Percentiles rank a stretch among this genome's conserved stretches.
Conservation (phyloP, 163 green algal species). For the Coccomyxa subellipsoidea region DNA sequence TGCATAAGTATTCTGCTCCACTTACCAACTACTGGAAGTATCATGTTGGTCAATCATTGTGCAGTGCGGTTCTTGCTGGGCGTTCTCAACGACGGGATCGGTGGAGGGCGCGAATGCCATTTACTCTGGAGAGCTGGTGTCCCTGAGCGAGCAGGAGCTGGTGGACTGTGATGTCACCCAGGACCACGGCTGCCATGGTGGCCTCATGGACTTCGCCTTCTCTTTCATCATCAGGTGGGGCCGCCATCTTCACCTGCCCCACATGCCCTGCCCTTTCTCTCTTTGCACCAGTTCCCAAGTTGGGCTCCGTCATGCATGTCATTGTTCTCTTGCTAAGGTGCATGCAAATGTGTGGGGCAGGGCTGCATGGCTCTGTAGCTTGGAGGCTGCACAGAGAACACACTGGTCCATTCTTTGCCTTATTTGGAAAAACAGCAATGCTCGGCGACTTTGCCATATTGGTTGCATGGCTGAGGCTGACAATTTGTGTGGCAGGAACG, state of each 20-base stretch:
- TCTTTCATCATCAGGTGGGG: conserved; percentile 62
- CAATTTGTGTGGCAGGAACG: conserved; percentile 49
- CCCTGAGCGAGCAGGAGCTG: conserved; percentile 93
- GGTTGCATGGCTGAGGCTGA: not conserved
- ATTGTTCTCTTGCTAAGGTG: no score
- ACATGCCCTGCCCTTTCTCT: not conserved
- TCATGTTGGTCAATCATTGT: not conserved
- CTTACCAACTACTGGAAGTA: no score
- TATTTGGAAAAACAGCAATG: no score
- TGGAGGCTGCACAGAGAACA: no score
- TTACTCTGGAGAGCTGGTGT: conserved; percentile 76
- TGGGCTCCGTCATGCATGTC: no score
- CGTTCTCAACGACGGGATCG: conserved; percentile 91
- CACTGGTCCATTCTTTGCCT: no score
- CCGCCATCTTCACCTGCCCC: not conserved
- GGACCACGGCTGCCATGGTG: conserved; percentile 79
- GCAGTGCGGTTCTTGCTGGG: conserved; percentile 84
- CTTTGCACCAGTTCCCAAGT: no score
- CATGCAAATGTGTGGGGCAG: no score
- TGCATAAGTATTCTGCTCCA: no score
- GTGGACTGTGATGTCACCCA: conserved; percentile 88
- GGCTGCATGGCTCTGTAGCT: no score
- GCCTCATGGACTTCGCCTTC: conserved; percentile 90
- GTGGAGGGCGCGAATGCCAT: conserved; percentile 93
- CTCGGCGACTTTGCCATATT: no score